Evolutionary conservation across 2,329 filamentous ascomycete species (phyloP).

Genomic region (Aureobasidium sp.): DNA sequence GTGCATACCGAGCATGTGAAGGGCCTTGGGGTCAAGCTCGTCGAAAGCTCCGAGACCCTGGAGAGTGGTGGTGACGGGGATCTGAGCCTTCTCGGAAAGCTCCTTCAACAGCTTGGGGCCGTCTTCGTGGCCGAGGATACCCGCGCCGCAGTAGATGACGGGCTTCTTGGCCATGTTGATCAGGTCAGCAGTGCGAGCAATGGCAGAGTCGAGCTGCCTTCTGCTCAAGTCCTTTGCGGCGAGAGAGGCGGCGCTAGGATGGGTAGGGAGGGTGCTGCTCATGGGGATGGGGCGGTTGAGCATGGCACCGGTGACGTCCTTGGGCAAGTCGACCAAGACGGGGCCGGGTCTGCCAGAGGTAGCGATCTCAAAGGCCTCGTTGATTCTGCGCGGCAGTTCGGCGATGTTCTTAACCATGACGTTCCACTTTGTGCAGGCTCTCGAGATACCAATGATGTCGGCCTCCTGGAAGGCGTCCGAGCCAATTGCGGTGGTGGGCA

Average conservation of each 20-base stretch:
- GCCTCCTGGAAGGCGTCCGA: constrained; percentile 97
- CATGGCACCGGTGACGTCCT: constrained; percentile 85
- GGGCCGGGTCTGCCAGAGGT: constrained; percentile 89
- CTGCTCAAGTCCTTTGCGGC: constrained; percentile 65
- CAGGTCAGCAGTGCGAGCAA: constrained; percentile 68
- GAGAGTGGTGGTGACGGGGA: constrained; percentile 92
- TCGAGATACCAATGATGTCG: constrained; percentile 86
- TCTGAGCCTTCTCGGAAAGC: constrained; percentile 80
- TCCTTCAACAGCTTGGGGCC: constrained; percentile 73
- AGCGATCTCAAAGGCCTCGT: constrained; percentile 97
- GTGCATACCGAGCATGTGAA: constrained; percentile 99
- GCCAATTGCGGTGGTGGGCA: constrained; percentile 79
- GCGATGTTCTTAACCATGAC: constrained; percentile 95
- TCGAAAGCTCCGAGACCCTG: constrained; percentile 89
- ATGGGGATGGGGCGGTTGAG: constrained; percentile 77
- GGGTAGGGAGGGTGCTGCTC: constrained; percentile 60
- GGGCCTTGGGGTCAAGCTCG: constrained; percentile 83
- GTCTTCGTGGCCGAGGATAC: constrained; percentile 69
- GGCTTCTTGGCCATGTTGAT: constrained; percentile 89
- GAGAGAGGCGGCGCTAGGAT: constrained; percentile 77
- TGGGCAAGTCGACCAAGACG: constrained; percentile 90
- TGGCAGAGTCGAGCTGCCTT: constrained; percentile 63
- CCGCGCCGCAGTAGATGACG: constrained; percentile 89
- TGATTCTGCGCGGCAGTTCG: constrained; percentile 86
- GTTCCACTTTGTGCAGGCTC: constrained; percentile 97